Base-by-base conservation (phyloP, 2,329 filamentous ascomycete species). In the Xylariaceae sp. region DNA sequence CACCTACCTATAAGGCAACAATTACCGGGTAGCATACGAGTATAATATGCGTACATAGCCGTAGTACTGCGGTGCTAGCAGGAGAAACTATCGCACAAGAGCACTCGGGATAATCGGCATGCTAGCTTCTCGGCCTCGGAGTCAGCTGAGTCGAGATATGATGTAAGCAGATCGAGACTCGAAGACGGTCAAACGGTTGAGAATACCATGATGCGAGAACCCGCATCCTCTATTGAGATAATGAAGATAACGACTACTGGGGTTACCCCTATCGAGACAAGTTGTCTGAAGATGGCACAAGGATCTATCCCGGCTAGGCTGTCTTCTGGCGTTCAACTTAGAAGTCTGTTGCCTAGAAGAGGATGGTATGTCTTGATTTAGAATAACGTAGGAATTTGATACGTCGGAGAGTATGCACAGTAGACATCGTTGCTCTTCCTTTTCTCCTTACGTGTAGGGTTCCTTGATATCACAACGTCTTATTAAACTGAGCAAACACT, bases 1-100 rank as follows among this genome's bases (percentile, higher is more conserved):
- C 54, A 48, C 49, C 48, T 54, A 48, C 49, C 32, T 12, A 41
- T 47, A 50, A 41, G 57, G 49, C 49, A 55, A 59, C 29, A 53
- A 59, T 57, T 54, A 48, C 49, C 54, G 18, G 20, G 9, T 18
- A 44, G 43, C 7, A 42, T 52, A 56, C 48, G 41, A 48, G 51
- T 29, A 29, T 10, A 6, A 29, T 29, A 29, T 10, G 6, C 6
- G 5, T 6, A 29, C 6, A 29, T 5, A 29, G 26, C 10, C 26
- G 5, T 5, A 29, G 26, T 6, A 10, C 26, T 29, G 26, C n/a
- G n/a, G n/a, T n/a, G n/a, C n/a, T n/a, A n/a, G 23, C 9, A 26
- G 23, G 23, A 26, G 23, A 9, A 26, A 10, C 12, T 16, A 14
- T 10, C 6, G 23, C 12, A 37, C 6, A 37, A 37, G 9, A 37